Base-by-base conservation (phyloP, 176 grass and related monocot species). In the Aegilops tauschii region DNA sequence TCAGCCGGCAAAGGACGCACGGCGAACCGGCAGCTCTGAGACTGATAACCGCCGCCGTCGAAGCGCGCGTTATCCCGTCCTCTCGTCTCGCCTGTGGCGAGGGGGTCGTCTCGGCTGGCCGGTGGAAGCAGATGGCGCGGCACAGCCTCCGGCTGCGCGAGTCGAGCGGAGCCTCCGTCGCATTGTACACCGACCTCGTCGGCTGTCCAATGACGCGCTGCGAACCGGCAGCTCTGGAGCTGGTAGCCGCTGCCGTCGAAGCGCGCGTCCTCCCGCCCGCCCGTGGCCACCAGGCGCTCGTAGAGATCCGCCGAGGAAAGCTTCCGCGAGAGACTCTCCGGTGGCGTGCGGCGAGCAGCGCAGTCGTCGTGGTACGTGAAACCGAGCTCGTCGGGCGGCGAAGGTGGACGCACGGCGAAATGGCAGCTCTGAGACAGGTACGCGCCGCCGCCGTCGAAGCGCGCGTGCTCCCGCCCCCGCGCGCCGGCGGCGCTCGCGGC, bases 181-280 rank as follows among this genome's bases (percentile, higher is more conserved):
- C 56, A 21, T 3, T 20, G 56, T 59, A 1, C 17, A 3, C 7
- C 56, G 56, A 3, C 2, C 52, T 56, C 52, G 56, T 59, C 18
- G 20, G 56, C 20, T 0, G 56, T 59, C 56, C 56, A 59, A 8
- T 18, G 56, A 59, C 56, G 56, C 0, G 56, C 56, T 18, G 58
- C 72, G 73, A 86, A 90, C 23, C 84, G 84, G 79, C 88, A 90
- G 84, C 84, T 90, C 40, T 77, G 78, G 0, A 62, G 34, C 16
- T 14, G 62, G 35, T 81, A 16, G 70, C 14, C 14, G 30, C 56
- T 42, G 47, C 42, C 44, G 20, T 54, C 11, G 66, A 72, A 10
- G 10, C 49, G 49, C 50, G 25, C 42, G 44, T 37, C 31, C 20
- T 67, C 31, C 47, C 49, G 27, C 6, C 59, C 42, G 45, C 3